Conservation (phyloP, 495 filamentous ascomycete species). For the Neurospora sp. region DNA sequence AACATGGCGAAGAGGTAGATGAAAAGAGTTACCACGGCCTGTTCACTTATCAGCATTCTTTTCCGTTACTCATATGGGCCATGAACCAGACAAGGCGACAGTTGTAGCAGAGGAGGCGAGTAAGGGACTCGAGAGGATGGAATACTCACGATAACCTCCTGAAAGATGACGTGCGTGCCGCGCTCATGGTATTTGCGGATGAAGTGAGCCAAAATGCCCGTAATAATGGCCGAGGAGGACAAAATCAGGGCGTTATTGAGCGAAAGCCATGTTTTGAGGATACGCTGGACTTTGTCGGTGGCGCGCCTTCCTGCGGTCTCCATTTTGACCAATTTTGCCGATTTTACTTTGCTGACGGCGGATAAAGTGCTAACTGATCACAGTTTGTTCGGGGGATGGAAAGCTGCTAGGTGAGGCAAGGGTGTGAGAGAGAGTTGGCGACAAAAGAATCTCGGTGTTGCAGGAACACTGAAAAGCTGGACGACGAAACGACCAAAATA, state of each 20-base stretch:
- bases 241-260: slow-evolving; percentile 17
- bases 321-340: background rate
- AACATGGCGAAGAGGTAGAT: slow-evolving; percentile 14
- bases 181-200: slow-evolving; percentile 10
- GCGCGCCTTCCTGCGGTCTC: background rate
- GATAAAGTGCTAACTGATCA: background rate
- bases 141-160: slow-evolving; percentile 16
- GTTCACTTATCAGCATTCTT: background rate
- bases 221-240: slow-evolving; percentile 16
- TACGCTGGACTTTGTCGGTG: background rate
- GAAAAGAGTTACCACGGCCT: slow-evolving; percentile 16
- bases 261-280: slow-evolving; percentile 8
- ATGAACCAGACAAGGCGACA: background rate
- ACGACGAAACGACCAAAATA: background rate
- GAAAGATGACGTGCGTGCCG: slow-evolving; percentile 12
- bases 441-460: background rate
- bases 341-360: background rate
- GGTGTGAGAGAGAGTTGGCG: background rate
- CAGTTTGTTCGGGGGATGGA: background rate
- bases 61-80: background rate
- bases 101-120: background rate
- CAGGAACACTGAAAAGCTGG: background rate
- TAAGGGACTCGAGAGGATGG: background rate
- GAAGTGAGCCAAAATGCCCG: slow-evolving; percentile 17
- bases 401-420: background rate